Evolutionary conservation across 345 rosid species (phyloP).

Genomic region (Euclidium syriacum): DNA sequence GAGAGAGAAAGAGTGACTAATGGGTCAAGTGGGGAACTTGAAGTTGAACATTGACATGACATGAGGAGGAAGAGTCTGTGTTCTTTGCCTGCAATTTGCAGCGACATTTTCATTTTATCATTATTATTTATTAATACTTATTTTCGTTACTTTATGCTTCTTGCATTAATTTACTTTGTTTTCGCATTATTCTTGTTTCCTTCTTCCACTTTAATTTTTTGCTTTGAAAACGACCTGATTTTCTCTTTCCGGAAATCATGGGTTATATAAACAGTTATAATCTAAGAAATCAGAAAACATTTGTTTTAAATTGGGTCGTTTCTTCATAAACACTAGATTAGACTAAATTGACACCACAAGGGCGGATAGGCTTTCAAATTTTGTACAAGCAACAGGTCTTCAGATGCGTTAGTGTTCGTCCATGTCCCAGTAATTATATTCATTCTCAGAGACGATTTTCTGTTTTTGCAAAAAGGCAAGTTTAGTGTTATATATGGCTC

Average conservation of each 20-base stretch:
- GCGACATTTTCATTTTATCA: background rate
- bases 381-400: background rate
- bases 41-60: slow-evolving; percentile 33
- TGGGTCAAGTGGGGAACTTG: slow-evolving; percentile 40
- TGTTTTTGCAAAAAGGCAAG: background rate
- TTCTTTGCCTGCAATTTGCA: slow-evolving; percentile 32
- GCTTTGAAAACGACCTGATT: slow-evolving; percentile 25
- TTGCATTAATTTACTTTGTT: slow-evolving; percentile 20
- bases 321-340: slow-evolving; percentile 2
- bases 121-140: background rate
- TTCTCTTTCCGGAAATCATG: slow-evolving; percentile 23
- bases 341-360: background rate
- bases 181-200: slow-evolving; percentile 29
- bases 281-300: background rate
- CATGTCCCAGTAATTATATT: background rate
- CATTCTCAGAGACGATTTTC: too few species aligned
- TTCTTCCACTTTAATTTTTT: slow-evolving; percentile 15
- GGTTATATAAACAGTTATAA: too few species aligned
- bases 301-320: background rate
- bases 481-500: background rate
- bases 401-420: background rate
- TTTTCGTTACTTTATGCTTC: slow-evolving; percentile 19
- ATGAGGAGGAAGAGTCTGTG: slow-evolving; percentile 32
- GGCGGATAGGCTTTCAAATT: background rate
- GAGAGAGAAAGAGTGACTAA: slow-evolving; percentile 27